Evolutionary conservation across 2,329 filamentous ascomycete species (phyloP).

Genomic region (Endoconidiophora polonica): DNA sequence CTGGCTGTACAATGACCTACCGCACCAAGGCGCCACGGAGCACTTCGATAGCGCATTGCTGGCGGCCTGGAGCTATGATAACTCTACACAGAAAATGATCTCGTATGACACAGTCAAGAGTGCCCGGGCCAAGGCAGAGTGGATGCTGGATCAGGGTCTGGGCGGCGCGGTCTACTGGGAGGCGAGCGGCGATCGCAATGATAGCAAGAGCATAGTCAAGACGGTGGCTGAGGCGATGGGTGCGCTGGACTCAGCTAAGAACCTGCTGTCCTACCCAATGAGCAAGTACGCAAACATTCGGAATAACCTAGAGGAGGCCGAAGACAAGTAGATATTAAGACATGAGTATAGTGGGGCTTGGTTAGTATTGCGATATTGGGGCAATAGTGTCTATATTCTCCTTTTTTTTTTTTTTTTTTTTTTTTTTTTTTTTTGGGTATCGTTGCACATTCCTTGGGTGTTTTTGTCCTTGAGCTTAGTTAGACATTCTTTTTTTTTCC

Average conservation of each 20-base stretch:
- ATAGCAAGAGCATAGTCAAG: slow-evolving; percentile 39
- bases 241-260: slow-evolving; percentile 30
- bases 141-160: slow-evolving; percentile 41
- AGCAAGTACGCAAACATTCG: slow-evolving; percentile 43
- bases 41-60: slow-evolving; percentile 38
- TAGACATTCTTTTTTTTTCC: too few relatives aligned
- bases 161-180: slow-evolving; percentile 81
- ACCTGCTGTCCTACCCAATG: slow-evolving; percentile 37
- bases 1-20: slow-evolving; percentile 70
- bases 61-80: slow-evolving; percentile 57
- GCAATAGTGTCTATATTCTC: background rate
- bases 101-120: slow-evolving; percentile 50
- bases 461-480: too few relatives aligned
- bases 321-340: slow-evolving; percentile 1
- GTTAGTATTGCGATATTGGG: background rate
- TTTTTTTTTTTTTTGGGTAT: background rate
- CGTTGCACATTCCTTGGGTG: too few relatives aligned
- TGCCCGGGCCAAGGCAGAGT: slow-evolving; percentile 44
- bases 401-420: background rate
- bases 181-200: slow-evolving; percentile 46
- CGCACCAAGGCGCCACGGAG: slow-evolving; percentile 41
- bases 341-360: background rate
- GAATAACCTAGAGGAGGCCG: slow-evolving; percentile 18
- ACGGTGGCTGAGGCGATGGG: slow-evolving; percentile 31
- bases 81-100: slow-evolving; percentile 41